Evolutionary conservation across 345 rosid genomes (phyloP), one percentile per base, ranked within the genome.

Genomic region (Excoecaria cochinchinensis): DNA sequence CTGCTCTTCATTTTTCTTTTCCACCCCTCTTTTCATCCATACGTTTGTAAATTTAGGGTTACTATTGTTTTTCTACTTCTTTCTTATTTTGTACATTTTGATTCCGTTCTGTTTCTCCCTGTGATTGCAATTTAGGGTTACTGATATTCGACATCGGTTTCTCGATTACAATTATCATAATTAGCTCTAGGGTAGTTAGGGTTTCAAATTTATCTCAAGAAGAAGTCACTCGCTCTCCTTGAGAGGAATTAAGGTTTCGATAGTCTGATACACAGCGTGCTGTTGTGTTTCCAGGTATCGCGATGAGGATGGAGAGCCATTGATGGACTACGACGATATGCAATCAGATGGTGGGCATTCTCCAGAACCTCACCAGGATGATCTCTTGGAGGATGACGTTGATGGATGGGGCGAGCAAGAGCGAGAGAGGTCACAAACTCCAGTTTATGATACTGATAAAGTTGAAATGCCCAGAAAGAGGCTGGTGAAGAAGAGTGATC

Each of bases 241-340:
- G 13, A 4, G 17, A 65, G 16, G 6, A 58, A 15, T 47, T 63
- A 16, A 57, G 68, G 24, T 70, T 69, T 67, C 47, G 39, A 46
- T 69, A 2, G 52, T 75, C 19, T 22, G 15, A 40, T 46, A 8
- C 24, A 17, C 22, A 16, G 36, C 10, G 21, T 21, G 19, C 47
- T 62, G 16, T 1, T 76, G 4, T 4, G 15, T 14, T 68, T 62
- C 36, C 81, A 95, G 99, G 77, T 86, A 86, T 57, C 96, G 92
- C 66, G 99, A 95, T 53, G 97, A 87, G 86, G 96, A 95, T 58
- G 99, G 96, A 61, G 99, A 95, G 89, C 87, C 96, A 53, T 81
- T 95, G 89, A 89, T 95, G 94, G 98, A 95, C 84, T 93, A 77
- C 80, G 98, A 93, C 44, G 94, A 90, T 48, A 79, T 90, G 12